These are phyloP conservation scores for Neodidymelliopsis sp. DNA, from an alignment of 2,329 filamentous ascomycete species.

Conservation along the genomic window DNA sequence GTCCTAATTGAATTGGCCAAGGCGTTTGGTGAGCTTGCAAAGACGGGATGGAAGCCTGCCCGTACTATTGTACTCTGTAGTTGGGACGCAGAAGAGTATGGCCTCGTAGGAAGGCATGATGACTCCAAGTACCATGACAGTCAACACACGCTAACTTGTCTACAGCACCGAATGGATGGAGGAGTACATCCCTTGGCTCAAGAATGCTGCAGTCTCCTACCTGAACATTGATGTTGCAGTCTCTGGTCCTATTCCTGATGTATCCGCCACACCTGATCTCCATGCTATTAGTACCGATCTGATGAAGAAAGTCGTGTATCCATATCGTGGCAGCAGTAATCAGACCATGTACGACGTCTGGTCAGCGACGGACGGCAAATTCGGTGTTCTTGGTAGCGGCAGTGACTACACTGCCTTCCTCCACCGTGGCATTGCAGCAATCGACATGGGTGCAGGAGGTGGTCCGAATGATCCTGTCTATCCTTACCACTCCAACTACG, in stretches of 20 bases:
- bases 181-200: slow-evolving; percentile 58
- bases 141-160: slow-evolving; percentile 5
- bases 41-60: slow-evolving; percentile 60
- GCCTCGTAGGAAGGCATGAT: slow-evolving; percentile 43
- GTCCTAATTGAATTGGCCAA: slow-evolving; percentile 60
- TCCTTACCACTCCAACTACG: slow-evolving; percentile 58
- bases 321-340: slow-evolving; percentile 47
- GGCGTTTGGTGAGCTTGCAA: slow-evolving; percentile 57
- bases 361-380: slow-evolving; percentile 44
- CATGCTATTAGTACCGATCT: slow-evolving; percentile 45
- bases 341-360: slow-evolving; percentile 58
- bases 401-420: slow-evolving; percentile 58
- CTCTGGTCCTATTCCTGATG: slow-evolving; percentile 51
- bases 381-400: slow-evolving; percentile 56
- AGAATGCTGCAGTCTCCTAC: slow-evolving; percentile 55
- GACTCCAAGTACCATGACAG: not conserved
- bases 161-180: slow-evolving; percentile 59
- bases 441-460: slow-evolving; percentile 53
- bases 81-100: slow-evolving; percentile 55
- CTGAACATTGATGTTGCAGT: slow-evolving; percentile 61
- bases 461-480: slow-evolving; percentile 54
- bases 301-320: slow-evolving; percentile 54
- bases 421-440: slow-evolving; percentile 53
- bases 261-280: slow-evolving; percentile 52
- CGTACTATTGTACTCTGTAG: slow-evolving; percentile 57